Base-by-base conservation (phyloP, 805 yeast genomes). In the Millerozyma acaciae region DNA sequence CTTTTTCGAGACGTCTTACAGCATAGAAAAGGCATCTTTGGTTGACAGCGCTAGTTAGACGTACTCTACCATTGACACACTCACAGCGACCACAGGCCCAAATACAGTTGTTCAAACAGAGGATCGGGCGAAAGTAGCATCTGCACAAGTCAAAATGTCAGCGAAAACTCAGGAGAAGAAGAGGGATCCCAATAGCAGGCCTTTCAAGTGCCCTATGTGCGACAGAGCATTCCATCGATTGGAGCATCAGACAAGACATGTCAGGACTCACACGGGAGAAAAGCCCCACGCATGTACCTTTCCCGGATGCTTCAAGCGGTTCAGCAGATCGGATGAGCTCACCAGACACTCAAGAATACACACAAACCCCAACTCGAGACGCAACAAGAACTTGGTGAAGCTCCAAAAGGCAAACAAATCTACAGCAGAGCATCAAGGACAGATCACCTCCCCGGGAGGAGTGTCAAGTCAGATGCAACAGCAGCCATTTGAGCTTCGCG, bases 191-290 rank as follows among this genome's bases (percentile, higher is more conserved):
- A 33, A 46, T 9, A 43, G 56, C 7, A 55, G 79, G 39, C 89
- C 89, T 1, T 82, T 79, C 57, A 76, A 79, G 40, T 82, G 90
- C 51, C 81, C 87, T 4, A 68, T 80, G 50, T 82, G 90, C 52
- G 75, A 75, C 24, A 78, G 82, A 55, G 86, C 85, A 0, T 82
- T 82, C 51, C 86, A 80, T 50, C 65, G 90, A 37, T 55, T 82
- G 26, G 90, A 82, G 48, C 90, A 82, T 55, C 87, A 80, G 50
- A 80, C 88, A 6, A 69, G 90, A 48, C 90, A 82, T 48, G 79
- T 82, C 38, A 64, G 89, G 48, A 82, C 88, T 8, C 90, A 82
- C 49, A 82, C 90, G 0, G 90, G 90, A 16, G 89, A 83, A 49
- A 81, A 79, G 51, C 90, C 90, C 3, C 88, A 82, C 54, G 73